These are phyloP conservation scores for Rhodofomes roseus DNA, from an alignment of 1,284 basidiomycete species.

Conservation along the genomic window DNA sequence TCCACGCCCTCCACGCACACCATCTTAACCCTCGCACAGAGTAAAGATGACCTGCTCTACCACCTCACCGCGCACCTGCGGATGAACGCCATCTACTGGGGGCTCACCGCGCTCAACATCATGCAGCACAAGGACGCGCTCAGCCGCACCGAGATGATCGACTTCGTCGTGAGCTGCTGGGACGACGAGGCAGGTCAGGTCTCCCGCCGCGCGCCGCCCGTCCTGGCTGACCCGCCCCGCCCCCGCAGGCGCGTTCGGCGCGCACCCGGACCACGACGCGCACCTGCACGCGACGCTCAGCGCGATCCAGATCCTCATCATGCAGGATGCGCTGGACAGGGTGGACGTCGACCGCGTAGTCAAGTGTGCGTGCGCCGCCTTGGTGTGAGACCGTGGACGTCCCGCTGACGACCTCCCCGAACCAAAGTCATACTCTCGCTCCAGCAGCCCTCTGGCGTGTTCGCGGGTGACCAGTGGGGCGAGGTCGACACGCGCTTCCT, in stretches of 20 bases:
- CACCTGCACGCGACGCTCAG: constrained; percentile 87
- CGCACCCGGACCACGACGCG: constrained; percentile 91
- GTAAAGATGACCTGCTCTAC: constrained; percentile 85
- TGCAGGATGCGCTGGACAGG: constrained; percentile 76
- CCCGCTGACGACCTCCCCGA: too few relatives aligned
- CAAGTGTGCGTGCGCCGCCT: constrained; percentile 61
- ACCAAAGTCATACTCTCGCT: constrained; percentile 77
- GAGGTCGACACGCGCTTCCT: constrained; percentile 92
- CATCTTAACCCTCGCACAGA: constrained; percentile 39
- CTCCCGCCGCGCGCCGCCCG: background rate
- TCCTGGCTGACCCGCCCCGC: background rate
- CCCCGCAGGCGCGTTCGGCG: constrained; percentile 83
- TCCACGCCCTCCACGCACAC: background rate
- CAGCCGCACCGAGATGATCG: constrained; percentile 79
- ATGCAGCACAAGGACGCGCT: constrained; percentile 80
- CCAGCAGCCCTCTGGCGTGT: constrained; percentile 83
- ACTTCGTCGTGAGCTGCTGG: constrained; percentile 94
- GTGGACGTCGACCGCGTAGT: constrained; percentile 70
- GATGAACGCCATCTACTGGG: constrained; percentile 98
- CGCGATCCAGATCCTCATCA: constrained; percentile 89
- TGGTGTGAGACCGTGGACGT: too few relatives aligned
- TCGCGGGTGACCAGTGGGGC: constrained; percentile 87
- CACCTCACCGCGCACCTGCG: constrained; percentile 93
- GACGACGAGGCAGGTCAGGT: constrained; percentile 76
- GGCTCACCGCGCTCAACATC: constrained; percentile 80